These are phyloP conservation scores for Pseudoscleropodium purum DNA, from an alignment of 225 moss, liverwort and hornwort species.

Conservation along the genomic window DNA sequence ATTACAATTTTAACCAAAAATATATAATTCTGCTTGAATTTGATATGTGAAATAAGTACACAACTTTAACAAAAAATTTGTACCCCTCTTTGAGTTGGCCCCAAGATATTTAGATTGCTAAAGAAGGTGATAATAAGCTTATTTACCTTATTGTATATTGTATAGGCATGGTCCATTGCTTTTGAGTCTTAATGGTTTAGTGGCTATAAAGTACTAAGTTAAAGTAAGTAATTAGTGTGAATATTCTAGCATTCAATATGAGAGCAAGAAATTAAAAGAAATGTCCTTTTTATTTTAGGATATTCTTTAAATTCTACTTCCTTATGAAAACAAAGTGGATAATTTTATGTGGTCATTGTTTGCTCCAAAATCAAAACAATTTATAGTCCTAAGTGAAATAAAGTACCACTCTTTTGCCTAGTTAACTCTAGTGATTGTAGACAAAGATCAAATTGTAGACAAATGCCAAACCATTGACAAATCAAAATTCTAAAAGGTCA, in stretches of 20 bases:
- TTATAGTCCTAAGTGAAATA: background rate
- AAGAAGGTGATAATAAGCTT: no score
- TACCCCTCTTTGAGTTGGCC: no score
- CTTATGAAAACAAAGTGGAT: background rate
- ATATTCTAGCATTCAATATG: background rate
- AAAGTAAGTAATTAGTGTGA: background rate
- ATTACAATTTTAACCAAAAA: no score
- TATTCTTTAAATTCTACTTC: background rate
- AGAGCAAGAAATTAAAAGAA: background rate
- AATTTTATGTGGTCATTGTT: background rate
- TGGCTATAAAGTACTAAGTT: no score
- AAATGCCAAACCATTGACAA: background rate
- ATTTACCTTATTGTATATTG: background rate
- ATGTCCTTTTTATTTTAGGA: background rate
- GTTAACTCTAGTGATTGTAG: background rate
- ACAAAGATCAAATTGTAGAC: background rate
- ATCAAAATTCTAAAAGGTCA: no score
- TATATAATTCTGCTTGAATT: no score
- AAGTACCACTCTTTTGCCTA: background rate
- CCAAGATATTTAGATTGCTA: no score
- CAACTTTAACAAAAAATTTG: no score
- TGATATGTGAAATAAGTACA: no score
- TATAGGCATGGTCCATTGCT: background rate
- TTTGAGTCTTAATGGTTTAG: no score
- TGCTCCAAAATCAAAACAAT: background rate